Conservation (phyloP, 129 eudicot genomes). For the Sambucus nigra region DNA sequence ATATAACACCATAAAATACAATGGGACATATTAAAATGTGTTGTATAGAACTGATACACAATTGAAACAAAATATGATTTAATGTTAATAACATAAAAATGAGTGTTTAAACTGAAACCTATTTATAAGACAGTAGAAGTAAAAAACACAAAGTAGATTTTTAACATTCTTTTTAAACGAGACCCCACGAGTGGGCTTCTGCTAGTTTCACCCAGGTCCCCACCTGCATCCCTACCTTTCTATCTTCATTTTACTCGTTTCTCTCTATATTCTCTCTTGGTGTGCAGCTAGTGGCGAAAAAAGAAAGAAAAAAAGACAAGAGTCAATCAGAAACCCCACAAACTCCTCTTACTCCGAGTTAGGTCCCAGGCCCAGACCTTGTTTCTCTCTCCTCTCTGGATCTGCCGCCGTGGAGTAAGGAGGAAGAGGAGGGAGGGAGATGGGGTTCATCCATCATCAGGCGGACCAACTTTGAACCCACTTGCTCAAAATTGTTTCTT, state of each 20-base stretch:
- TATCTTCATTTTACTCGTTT: neutral
- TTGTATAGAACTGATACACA: too few relatives aligned
- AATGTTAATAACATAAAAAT: too few relatives aligned
- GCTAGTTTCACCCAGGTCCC: constrained; percentile 10
- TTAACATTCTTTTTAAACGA: constrained; percentile 15
- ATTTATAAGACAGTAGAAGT: too few relatives aligned
- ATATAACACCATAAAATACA: too few relatives aligned
- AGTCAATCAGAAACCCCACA: constrained; percentile 51
- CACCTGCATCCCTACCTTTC: neutral
- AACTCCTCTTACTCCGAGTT: constrained; percentile 31
- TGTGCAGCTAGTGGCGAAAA: constrained; percentile 4
- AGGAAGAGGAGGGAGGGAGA: constrained; percentile 3
- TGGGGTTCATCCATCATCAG: neutral
- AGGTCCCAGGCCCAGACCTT: constrained; percentile 26
- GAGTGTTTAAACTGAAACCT: too few relatives aligned
- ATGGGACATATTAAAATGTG: too few relatives aligned
- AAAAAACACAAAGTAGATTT: neutral
- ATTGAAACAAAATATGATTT: too few relatives aligned
- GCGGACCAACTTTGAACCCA: constrained; percentile 47
- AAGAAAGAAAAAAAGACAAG: constrained; percentile 31
- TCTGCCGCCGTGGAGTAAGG: neutral
- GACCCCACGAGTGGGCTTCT: constrained; percentile 18
- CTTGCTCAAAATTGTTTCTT: constrained; percentile 15
- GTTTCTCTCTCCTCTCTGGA: constrained; percentile 21
- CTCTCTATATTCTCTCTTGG: neutral